phyloP scores from a whole-genome alignment of 768 basidiomycete species.

The Leucosporidium yakuticum region DNA sequence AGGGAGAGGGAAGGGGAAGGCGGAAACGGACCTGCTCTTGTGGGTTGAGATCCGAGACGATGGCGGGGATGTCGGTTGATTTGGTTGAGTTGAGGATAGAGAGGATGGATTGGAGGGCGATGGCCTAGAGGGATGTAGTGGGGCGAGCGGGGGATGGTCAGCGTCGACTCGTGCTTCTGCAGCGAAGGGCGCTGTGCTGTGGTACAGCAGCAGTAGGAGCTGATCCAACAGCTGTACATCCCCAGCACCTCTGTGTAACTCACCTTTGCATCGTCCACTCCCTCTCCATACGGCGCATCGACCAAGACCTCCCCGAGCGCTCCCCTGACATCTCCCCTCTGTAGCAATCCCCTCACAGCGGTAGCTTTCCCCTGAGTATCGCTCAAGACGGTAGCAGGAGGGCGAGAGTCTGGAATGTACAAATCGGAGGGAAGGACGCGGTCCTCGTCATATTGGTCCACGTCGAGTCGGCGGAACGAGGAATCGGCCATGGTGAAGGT shows the following conservation, averaged over 20 bases:
- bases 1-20: neutral
- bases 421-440: conserved; percentile 75
- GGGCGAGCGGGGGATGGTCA: neutral
- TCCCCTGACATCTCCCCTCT: conserved; percentile 67
- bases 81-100: conserved; percentile 92
- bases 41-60: conserved; percentile 58
- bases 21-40: conserved; percentile 37
- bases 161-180: neutral
- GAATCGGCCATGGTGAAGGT: conserved; percentile 3
- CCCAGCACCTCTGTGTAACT: conserved; percentile 18
- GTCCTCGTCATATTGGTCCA: conserved; percentile 90
- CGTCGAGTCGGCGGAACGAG: conserved; percentile 86
- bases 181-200: neutral
- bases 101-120: conserved; percentile 72
- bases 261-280: conserved; percentile 76
- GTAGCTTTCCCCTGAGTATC: conserved; percentile 70
- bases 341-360: conserved; percentile 62
- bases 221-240: neutral
- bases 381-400: conserved; percentile 62
- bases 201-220: neutral
- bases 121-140: conserved; percentile 56
- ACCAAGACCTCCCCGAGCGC: conserved; percentile 62
- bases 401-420: conserved; percentile 76
- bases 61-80: conserved; percentile 70
- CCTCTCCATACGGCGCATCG: conserved; percentile 74